phyloP scores from a whole-genome alignment of 2,329 filamentous ascomycete species.

The Thielaviopsis ethacetica region DNA sequence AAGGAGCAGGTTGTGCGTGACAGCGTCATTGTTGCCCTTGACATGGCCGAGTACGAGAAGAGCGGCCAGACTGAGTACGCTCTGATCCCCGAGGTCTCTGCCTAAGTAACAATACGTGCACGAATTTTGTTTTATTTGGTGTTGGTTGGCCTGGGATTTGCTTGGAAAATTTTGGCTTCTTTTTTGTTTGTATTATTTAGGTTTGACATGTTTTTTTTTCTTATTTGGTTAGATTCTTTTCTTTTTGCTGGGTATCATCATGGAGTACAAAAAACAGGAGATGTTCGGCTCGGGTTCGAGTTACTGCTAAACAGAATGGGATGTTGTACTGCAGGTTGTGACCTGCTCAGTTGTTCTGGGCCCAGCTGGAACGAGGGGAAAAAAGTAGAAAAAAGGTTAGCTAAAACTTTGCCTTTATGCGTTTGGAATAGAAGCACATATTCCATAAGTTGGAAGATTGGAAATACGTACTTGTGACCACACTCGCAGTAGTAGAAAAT shows the following conservation, averaged over 20 bases:
- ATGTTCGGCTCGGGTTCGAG: conserved; percentile 7
- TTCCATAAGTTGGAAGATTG: not conserved
- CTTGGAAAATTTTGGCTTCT: not conserved
- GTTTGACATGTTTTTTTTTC: not conserved
- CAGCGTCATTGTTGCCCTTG: conserved; percentile 84
- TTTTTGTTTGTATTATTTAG: conserved; percentile 9
- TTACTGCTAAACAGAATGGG: not conserved
- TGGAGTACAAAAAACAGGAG: conserved; percentile 9
- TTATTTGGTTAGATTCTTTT: conserved; percentile 12
- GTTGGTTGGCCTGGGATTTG: not conserved
- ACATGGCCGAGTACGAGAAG: conserved; percentile 96
- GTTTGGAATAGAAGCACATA: conserved; percentile 1
- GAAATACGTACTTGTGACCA: conserved; percentile 52
- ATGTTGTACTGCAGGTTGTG: conserved; percentile 2
- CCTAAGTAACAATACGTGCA: conserved; percentile 16
- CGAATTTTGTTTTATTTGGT: conserved; percentile 7
- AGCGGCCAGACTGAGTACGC: conserved; percentile 82
- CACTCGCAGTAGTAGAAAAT: conserved; percentile 84
- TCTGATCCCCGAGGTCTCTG: conserved; percentile 52
- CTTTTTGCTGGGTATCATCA: conserved; percentile 12
- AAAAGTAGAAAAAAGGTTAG: conserved; percentile 14
- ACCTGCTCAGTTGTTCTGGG: conserved; percentile 38
- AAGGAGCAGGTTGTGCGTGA: conserved; percentile 87
- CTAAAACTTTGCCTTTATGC: conserved; percentile 7
- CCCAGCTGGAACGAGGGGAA: conserved; percentile 25